Evolutionary conservation across 2,329 filamentous ascomycete species (phyloP), one percentile per base, ranked within the genome.

Genomic region (Chrysoporthe austroafricana): DNA sequence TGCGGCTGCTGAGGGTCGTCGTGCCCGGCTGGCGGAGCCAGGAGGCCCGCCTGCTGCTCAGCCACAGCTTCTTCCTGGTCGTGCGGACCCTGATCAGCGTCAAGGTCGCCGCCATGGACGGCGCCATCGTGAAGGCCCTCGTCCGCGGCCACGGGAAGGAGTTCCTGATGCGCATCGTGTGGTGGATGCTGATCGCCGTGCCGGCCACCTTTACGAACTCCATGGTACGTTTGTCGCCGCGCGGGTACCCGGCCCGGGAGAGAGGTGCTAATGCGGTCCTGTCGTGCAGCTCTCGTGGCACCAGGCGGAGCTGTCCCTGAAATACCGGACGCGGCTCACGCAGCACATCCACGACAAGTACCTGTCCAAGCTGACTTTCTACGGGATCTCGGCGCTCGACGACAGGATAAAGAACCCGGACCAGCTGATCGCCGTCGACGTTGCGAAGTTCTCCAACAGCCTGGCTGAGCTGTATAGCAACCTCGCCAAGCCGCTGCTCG

Each of bases 371-470:
- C 91, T 99, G 87, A 98, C 95, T 0, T 99, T 98, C 78, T 99
- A 99, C 78, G 94, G 94, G 3, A 91, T 99, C 63, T 96, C 94
- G 0, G 94, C 96, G 0, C 85, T 99, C 46, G 96, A 99, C 75
- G 96, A 99, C 77, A 89, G 96, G 76, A 97, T 99, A 85, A 97
- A 97, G 84, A 99, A 99, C 76, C 93, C 96, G 3, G 96, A 99
- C 76, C 96, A 99, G 80, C 86, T 99, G 56, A 97, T 99, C 73
- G 96, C 95, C 0, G 95, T 98, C 39, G 96, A 99, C 77, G 93
- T 99, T 11, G 92, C 94, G 70, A 95, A 96, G 74, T 99, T 99
- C 82, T 96, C 94, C 36, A 97, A 97, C 78, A 97, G 93, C 73
- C 81, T 98, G 70, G 95, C 96, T 1, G 95, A 98, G 78, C 82